Conservation (phyloP, 371 early-diverging fungal genomes). For the Actinomucor elegans region DNA sequence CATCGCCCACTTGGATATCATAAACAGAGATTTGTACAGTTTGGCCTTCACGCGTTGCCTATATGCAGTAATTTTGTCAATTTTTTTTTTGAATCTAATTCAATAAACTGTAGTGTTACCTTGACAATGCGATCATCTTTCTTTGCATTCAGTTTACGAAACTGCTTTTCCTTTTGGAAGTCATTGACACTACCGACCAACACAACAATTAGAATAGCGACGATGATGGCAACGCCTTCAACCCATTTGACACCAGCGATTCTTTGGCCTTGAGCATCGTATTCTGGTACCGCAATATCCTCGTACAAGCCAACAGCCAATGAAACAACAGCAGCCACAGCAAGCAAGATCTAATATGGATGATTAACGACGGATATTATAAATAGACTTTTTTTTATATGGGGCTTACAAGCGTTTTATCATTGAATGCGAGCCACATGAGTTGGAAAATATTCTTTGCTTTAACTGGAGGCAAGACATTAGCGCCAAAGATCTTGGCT, state of each 20-base stretch:
- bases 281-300: slow-evolving; percentile 58
- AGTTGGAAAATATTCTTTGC: slow-evolving; percentile 68
- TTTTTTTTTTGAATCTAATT: neutral
- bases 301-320: slow-evolving; percentile 88
- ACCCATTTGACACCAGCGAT: slow-evolving; percentile 70
- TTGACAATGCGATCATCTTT: slow-evolving; percentile 80
- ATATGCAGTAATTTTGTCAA: slow-evolving; percentile 17
- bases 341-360: slow-evolving; percentile 77
- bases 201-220: slow-evolving; percentile 83
- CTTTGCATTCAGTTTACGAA: slow-evolving; percentile 80
- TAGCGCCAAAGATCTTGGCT: slow-evolving; percentile 56
- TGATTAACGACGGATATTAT: too few species aligned
- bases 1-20: slow-evolving; percentile 88
- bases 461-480: slow-evolving; percentile 67
- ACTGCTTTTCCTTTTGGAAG: slow-evolving; percentile 85
- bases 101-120: slow-evolving; percentile 27
- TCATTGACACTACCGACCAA: slow-evolving; percentile 81
- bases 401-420: slow-evolving; percentile 83
- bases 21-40: slow-evolving; percentile 80
- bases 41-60: slow-evolving; percentile 74
- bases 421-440: slow-evolving; percentile 83
- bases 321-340: slow-evolving; percentile 84
- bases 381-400: too few species aligned
- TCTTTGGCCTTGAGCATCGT: slow-evolving; percentile 30
- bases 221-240: slow-evolving; percentile 79